These are phyloP conservation scores for Blepharisma japonicum DNA, from an alignment of 73 alveolate genomes.

Conservation along the genomic window DNA sequence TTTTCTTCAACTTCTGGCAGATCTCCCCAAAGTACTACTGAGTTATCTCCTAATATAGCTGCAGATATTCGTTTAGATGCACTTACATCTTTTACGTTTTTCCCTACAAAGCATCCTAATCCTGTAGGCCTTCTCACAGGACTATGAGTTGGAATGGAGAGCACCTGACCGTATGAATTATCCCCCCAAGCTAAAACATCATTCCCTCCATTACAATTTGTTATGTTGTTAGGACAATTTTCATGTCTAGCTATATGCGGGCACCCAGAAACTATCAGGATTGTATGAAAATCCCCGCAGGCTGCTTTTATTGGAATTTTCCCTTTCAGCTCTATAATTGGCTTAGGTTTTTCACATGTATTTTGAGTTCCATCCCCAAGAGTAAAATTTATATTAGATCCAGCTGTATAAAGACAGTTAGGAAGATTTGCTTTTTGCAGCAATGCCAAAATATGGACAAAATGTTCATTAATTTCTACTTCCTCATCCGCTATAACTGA, in stretches of 20 bases:
- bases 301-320: not conserved
- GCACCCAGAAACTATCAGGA: not conserved
- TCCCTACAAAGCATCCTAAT: not conserved
- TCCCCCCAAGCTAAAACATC: conserved; percentile 27
- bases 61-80: not conserved
- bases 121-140: conserved; percentile 5
- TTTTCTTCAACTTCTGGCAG: too few species aligned
- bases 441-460: not conserved
- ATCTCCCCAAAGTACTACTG: conserved; percentile 12
- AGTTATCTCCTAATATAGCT: not conserved
- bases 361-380: conserved; percentile 25
- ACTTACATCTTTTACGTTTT: not conserved
- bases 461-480: conserved; percentile 17
- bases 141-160: not conserved
- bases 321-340: conserved; percentile 7
- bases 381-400: conserved; percentile 16
- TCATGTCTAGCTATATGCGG: conserved; percentile 6
- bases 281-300: conserved; percentile 3
- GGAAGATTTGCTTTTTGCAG: not conserved
- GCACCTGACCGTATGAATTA: conserved; percentile 2
- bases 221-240: not conserved
- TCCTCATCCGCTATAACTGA: conserved; percentile 9
- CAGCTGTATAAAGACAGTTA: not conserved
- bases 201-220: not conserved
- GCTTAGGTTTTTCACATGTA: not conserved